Evolutionary conservation across 371 early-diverging fungal species (phyloP).

Genomic region (Dichotomocladium elegans): DNA sequence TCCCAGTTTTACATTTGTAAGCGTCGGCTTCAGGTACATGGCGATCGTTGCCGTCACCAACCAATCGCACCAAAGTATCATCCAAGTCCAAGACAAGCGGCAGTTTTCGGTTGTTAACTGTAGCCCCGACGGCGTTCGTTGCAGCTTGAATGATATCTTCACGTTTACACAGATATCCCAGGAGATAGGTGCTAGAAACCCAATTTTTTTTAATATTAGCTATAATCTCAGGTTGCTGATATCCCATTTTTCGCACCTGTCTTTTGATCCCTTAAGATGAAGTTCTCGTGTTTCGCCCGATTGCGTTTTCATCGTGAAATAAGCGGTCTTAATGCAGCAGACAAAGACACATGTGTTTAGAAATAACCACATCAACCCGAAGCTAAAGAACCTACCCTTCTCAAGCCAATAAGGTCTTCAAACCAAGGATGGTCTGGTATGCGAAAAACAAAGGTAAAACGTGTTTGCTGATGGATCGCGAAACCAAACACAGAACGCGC

Average conservation of each 20-base stretch:
- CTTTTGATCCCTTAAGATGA: slow-evolving; percentile 67
- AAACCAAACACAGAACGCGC: slow-evolving; percentile 64
- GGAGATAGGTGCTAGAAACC: slow-evolving; percentile 31
- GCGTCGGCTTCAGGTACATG: slow-evolving; percentile 62
- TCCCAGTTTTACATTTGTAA: slow-evolving; percentile 21
- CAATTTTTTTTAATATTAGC: neutral
- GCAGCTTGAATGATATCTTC: slow-evolving; percentile 51
- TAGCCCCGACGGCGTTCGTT: slow-evolving; percentile 42
- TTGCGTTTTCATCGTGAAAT: slow-evolving; percentile 45
- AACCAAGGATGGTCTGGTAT: slow-evolving; percentile 57
- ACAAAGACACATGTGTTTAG: neutral
- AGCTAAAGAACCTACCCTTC: slow-evolving; percentile 28
- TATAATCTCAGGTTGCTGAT: too few species aligned
- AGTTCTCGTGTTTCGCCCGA: slow-evolving; percentile 60
- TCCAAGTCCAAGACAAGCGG: slow-evolving; percentile 80
- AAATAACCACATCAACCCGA: neutral
- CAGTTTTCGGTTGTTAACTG: slow-evolving; percentile 44
- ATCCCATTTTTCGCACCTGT: slow-evolving; percentile 43
- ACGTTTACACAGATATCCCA: slow-evolving; percentile 66
- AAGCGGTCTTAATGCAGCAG: slow-evolving; percentile 41
- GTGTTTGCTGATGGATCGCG: slow-evolving; percentile 48
- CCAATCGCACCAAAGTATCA: slow-evolving; percentile 73
- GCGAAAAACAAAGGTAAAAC: slow-evolving; percentile 62
- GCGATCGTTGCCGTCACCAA: slow-evolving; percentile 63
- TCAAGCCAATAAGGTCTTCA: slow-evolving; percentile 40